Percentiles rank a stretch among this genome's conserved stretches.
Evolutionary conservation across 2,329 filamentous ascomycete species (phyloP).

Genomic region (Aspergillus versicolor): DNA sequence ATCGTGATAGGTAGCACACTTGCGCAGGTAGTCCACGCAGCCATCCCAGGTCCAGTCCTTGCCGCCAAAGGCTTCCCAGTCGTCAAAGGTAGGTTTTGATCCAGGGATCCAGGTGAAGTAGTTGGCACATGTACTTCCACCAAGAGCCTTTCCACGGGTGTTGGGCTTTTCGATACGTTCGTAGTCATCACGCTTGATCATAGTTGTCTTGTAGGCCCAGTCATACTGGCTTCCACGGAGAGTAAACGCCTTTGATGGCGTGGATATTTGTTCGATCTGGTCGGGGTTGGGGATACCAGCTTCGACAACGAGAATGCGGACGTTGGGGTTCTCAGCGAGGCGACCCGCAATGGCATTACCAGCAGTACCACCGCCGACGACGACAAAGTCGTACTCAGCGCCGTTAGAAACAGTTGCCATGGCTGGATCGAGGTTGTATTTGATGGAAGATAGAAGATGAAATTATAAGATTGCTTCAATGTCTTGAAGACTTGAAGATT

Average conservation of each 20-base stretch:
- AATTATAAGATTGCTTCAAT: background rate
- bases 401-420: background rate
- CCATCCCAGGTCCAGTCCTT: constrained; percentile 58
- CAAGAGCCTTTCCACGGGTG: constrained; percentile 60
- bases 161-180: constrained; percentile 63
- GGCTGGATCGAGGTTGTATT: background rate
- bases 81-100: constrained; percentile 56
- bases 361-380: constrained; percentile 39
- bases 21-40: constrained; percentile 53
- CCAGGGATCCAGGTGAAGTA: constrained; percentile 66
- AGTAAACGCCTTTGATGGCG: constrained; percentile 56
- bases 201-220: constrained; percentile 62
- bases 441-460: background rate
- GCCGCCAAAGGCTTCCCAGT: constrained; percentile 48
- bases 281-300: constrained; percentile 46
- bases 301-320: constrained; percentile 40
- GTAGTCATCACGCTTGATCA: constrained; percentile 56
- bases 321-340: constrained; percentile 51
- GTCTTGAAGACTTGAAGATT: background rate
- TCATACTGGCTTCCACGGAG: constrained; percentile 58
- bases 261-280: constrained; percentile 55
- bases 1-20: constrained; percentile 60
- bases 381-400: constrained; percentile 28
- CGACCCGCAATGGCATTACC: constrained; percentile 48
- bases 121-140: constrained; percentile 59